These are phyloP conservation scores for Amphirosellinia nigrospora DNA, from an alignment of 495 filamentous ascomycete species.

Conservation along the genomic window DNA sequence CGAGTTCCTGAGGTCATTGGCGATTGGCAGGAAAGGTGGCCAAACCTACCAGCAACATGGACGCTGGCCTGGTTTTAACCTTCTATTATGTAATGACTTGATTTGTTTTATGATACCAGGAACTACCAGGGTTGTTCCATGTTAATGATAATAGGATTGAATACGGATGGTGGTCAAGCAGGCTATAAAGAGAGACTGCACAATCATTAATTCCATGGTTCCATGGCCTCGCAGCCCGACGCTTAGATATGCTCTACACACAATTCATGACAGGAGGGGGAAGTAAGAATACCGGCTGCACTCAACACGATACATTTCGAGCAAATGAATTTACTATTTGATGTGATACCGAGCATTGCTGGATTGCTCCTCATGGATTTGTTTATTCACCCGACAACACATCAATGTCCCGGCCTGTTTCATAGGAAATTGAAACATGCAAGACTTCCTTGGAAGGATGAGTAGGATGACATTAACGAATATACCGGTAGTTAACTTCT, in stretches of 20 bases:
- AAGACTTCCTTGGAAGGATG: not conserved
- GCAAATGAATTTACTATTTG: not conserved
- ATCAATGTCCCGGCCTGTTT: not conserved
- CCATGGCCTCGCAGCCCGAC: not conserved
- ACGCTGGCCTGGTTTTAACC: constrained; percentile 90
- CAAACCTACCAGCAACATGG: constrained; percentile 88
- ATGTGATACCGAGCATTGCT: not conserved
- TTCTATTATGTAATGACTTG: constrained; percentile 18
- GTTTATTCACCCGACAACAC: not conserved
- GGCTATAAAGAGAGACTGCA: not conserved
- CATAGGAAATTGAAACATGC: constrained; percentile 7
- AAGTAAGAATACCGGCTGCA: not conserved
- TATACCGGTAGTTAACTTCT: no score
- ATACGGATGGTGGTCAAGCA: not conserved
- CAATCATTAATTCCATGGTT: no score
- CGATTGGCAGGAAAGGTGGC: constrained; percentile 97
- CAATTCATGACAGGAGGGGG: not conserved
- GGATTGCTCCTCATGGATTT: not conserved
- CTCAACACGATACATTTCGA: not conserved
- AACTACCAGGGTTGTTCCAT: constrained; percentile 25
- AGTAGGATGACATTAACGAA: no score
- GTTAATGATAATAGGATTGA: constrained; percentile 18
- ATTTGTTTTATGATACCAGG: constrained; percentile 38
- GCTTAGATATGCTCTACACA: not conserved
- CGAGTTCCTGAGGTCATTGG: constrained; percentile 90